phyloP scores from a whole-genome alignment of 768 basidiomycete species.

The Hemileccinum rubropunctum region DNA sequence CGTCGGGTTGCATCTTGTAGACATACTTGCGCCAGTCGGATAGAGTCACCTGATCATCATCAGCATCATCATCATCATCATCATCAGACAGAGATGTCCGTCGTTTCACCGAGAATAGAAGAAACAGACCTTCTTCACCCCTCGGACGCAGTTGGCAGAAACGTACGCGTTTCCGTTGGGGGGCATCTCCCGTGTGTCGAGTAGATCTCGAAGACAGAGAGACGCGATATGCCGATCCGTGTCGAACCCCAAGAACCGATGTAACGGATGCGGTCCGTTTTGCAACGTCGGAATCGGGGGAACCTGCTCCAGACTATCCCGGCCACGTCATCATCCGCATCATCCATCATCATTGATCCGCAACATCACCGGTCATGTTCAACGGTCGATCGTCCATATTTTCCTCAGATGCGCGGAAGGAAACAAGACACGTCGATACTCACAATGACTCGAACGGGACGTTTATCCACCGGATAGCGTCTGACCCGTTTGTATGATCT shows the following conservation, averaged over 20 bases:
- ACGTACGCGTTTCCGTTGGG: conserved; percentile 62
- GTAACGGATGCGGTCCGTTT: conserved; percentile 51
- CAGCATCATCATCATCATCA: not conserved
- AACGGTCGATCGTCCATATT: no score
- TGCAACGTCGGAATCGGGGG: conserved; percentile 68
- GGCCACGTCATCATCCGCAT: no score
- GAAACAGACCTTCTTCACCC: conserved; percentile 61
- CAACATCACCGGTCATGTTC: not conserved
- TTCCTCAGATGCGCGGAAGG: no score
- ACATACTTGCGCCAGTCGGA: conserved; percentile 56
- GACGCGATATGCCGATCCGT: conserved; percentile 49
- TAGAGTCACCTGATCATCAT: conserved; percentile 45
- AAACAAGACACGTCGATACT: conserved; percentile 30
- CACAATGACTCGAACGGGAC: conserved; percentile 83
- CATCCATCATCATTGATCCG: not conserved
- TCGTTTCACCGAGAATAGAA: not conserved
- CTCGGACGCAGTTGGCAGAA: conserved; percentile 58
- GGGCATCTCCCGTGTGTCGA: conserved; percentile 65
- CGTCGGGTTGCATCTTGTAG: conserved; percentile 56
- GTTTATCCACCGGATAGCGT: conserved; percentile 59
- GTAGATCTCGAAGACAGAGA: conserved; percentile 63
- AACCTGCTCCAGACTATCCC: conserved; percentile 54
- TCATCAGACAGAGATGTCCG: not conserved
- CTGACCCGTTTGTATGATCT: conserved; percentile 49
- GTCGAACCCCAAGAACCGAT: conserved; percentile 60